Evolutionary conservation across 169 alveolate genomes (phyloP).

Genomic region (Perkinsus olseni): DNA sequence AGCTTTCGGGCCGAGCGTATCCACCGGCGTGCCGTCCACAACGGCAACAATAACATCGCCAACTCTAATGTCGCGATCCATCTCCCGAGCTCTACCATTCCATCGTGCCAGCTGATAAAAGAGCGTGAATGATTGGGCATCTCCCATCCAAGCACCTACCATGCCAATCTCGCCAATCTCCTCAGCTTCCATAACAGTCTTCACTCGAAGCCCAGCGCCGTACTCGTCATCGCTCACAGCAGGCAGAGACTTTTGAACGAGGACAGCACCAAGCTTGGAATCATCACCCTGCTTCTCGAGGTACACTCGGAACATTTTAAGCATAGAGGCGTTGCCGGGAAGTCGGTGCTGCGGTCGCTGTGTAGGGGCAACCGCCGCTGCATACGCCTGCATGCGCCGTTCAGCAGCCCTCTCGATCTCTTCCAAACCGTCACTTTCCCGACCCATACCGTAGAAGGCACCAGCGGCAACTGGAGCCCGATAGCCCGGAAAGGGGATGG

Average conservation of each 20-base stretch:
- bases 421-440: neutral
- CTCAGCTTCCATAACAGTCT: neutral
- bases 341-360: neutral
- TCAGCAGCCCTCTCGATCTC: neutral
- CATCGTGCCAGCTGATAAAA: neutral
- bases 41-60: neutral
- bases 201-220: neutral
- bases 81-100: neutral
- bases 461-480: too few species aligned
- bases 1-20: neutral
- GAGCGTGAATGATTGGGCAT: too few species aligned
- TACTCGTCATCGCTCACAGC: neutral
- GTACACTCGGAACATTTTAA: neutral
- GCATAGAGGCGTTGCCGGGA: neutral
- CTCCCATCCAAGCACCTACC: neutral
- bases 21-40: neutral
- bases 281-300: neutral
- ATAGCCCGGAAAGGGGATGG: neutral
- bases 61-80: neutral
- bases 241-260: neutral
- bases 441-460: too few species aligned
- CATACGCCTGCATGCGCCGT: neutral
- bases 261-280: neutral
- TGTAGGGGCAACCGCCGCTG: neutral
- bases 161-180: neutral